Base-by-base conservation (phyloP, 2,329 filamentous ascomycete genomes). In the Botrytis porri region DNA sequence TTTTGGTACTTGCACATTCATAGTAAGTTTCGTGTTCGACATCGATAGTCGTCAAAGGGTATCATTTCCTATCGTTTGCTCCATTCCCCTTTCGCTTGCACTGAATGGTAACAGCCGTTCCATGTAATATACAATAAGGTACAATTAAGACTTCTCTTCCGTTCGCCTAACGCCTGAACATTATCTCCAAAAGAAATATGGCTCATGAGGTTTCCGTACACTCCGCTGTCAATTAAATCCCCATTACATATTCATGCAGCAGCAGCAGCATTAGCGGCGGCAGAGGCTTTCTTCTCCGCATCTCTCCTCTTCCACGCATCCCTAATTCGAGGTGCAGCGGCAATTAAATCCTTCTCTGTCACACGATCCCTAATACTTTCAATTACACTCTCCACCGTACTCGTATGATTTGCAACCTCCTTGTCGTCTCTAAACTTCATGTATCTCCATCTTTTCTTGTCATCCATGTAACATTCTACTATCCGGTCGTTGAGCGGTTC, bases 391-490 rank as follows among this genome's bases (percentile, higher is more conserved):
- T 90, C 86, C 1, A 98, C 93, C 0, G 93, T 95, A 29, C 85
- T 90, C 74, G 93, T 91, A 82, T 98, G 95, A 79, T 99, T 99
- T 0, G 93, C 94, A 77, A 97, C 92, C 41, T 86, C 85, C 84
- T 99, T 99, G 82, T 99, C 96, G 79, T 98, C 95, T 70, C 96
- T 88, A 82, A 98, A 95, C 43, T 95, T 90, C 77, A 96, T 91
- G 81, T 93, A 93, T 73, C 94, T 89, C 96, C 96, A 99, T 35
- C 90, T 85, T 29, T 88, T 88, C 73, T 90, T 82, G 2, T 89
- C 85, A 79, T 97, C 94, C 82, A 94, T 89, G 80, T 90, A 94
- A 81, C 94, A 98, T 83, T 99, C 96, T 71, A 98, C 92, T 74
- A 99, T 92, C 69, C 93, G 88, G 75, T 95, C 92, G 80, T 97